phyloP scores from a whole-genome alignment of 116 monocot genomes.

The Iris pallida region DNA sequence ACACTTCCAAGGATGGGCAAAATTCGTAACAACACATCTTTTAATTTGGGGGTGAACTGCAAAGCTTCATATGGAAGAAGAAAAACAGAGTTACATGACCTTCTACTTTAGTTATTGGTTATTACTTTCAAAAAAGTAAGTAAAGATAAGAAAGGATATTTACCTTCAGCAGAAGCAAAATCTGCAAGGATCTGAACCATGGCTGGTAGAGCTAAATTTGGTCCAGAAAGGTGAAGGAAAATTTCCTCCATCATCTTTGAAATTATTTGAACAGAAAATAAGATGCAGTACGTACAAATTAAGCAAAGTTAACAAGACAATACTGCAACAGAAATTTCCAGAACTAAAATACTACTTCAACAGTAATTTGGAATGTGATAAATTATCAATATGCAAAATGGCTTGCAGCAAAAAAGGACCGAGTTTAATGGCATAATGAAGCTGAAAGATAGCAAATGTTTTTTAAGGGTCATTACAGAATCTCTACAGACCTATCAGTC shows the following conservation, averaged over 20 bases:
- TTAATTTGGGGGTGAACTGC: slow-evolving; percentile 75
- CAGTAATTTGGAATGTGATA: neutral
- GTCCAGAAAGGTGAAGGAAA: slow-evolving; percentile 85
- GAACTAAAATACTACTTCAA: neutral
- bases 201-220: slow-evolving; percentile 68
- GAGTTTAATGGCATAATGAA: neutral
- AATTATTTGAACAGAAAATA: neutral
- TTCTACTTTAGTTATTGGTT: neutral
- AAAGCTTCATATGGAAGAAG: slow-evolving; percentile 57
- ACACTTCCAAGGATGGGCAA: slow-evolving; percentile 91
- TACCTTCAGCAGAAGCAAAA: slow-evolving; percentile 91
- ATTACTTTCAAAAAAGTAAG: slow-evolving; percentile 5
- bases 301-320: neutral
- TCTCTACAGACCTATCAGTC: too few species aligned
- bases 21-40: slow-evolving; percentile 80
- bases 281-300: neutral
- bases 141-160: slow-evolving; percentile 11
- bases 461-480: too few species aligned
- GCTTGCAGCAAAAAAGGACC: neutral
- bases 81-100: slow-evolving; percentile 1
- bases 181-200: slow-evolving; percentile 98
- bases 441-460: neutral
- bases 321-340: neutral
- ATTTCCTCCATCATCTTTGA: slow-evolving; percentile 89
- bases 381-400: neutral